phyloP scores from a whole-genome alignment of 139 green algal species.

The Parachlorella kessleri region DNA sequence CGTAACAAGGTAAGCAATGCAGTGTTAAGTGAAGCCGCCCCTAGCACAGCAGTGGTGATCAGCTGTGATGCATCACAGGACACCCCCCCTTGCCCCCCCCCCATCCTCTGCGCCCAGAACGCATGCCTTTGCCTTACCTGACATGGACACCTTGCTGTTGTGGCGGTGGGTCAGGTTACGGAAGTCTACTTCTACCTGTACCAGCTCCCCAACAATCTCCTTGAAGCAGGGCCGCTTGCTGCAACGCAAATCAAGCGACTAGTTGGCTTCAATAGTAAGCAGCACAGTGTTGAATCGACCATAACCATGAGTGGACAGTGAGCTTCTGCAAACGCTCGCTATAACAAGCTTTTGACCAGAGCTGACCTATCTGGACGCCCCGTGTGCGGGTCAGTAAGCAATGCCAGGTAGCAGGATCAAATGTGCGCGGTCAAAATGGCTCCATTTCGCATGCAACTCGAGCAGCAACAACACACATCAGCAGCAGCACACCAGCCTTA shows the following conservation, averaged over 20 bases:
- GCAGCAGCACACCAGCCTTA: neutral
- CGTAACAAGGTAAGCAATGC: neutral
- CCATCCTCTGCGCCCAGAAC: neutral
- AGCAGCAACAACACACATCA: too few relatives aligned
- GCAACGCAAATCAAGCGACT: neutral
- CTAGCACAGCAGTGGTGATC: neutral
- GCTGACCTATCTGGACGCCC: too few relatives aligned
- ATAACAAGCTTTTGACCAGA: too few relatives aligned
- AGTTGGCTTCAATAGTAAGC: too few relatives aligned
- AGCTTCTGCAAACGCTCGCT: too few relatives aligned
- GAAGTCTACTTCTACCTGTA: slow-evolving; percentile 17
- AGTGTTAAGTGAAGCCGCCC: neutral
- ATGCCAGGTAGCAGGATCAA: too few relatives aligned
- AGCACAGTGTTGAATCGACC: neutral
- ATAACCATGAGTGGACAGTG: neutral
- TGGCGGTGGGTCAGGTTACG: neutral
- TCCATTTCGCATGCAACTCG: too few relatives aligned
- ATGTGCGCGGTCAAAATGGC: too few relatives aligned
- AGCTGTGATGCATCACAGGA: neutral
- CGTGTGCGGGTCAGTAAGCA: too few relatives aligned
- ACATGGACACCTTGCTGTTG: neutral
- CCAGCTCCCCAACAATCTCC: neutral
- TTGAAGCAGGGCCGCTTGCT: slow-evolving; percentile 2
- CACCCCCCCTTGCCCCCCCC: neutral
- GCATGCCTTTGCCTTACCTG: neutral